Base-by-base conservation (phyloP, 345 rosid genomes). In the Limnanthes douglasii region DNA sequence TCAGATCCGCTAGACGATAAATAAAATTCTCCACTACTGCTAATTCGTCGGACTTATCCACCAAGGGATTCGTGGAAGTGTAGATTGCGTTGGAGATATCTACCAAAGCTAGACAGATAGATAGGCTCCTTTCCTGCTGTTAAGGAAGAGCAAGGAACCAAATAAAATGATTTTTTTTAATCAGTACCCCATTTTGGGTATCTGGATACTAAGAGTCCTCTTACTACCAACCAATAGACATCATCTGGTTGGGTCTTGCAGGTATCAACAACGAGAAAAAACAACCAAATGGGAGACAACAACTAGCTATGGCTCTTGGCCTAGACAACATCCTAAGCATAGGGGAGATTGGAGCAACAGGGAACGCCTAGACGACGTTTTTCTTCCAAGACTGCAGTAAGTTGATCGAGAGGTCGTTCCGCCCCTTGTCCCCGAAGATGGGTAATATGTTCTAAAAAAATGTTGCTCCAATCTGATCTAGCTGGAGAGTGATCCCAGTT, bases 221-320 rank as follows among this genome's bases (percentile, higher is more conserved):
- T 34, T 19, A 34, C 41, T 36, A 36, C 41, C 41, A 3, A 36
- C 41, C 11, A 36, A 11, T 24, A 36, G 41, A 36, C 36, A 32
- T 32, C 36, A 32, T 36, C 23, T 36, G 41, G 41, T 14, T 36
- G 41, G 41, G 41, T 36, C 41, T 36, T n/a, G n/a, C n/a, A n/a
- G n/a, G n/a, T n/a, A n/a, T n/a, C n/a, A n/a, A n/a, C n/a, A n/a
- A n/a, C n/a, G 11, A 36, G 15, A 21, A 38, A 38, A 21, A 38
- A 38, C n/a, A 5, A 38, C n/a, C 43, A 3, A 38, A 38, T 11
- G 20, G 43, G 29, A 41, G 27, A 41, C 1, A 25, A 2, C 45
- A 41, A 41, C 45, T 41, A 41, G 27, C 33, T 41, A 41, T 41
- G 45, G 45, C 45, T 41, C 45, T 41, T 41, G 34, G 45, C 34